Percentiles rank a stretch among this genome's conserved stretches.
These are phyloP conservation scores for Austroboletus festivus DNA, from an alignment of 768 basidiomycete genomes.

Conservation along the genomic window DNA sequence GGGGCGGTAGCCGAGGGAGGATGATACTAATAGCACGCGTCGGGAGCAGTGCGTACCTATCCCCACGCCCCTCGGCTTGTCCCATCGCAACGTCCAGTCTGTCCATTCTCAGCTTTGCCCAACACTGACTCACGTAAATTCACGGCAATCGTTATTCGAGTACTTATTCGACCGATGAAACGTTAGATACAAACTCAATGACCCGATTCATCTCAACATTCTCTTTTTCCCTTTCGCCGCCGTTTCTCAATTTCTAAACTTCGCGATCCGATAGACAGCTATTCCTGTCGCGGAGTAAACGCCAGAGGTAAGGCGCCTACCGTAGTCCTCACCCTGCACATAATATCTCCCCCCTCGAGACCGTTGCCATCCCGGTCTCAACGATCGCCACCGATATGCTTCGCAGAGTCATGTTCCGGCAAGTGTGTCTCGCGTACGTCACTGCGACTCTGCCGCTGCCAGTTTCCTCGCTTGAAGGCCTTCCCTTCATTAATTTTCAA, in stretches of 20 bases:
- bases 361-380: no score
- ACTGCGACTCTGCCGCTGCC: no score
- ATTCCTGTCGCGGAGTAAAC: no score
- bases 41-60: conserved; percentile 6
- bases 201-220: no score
- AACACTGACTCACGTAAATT: neutral
- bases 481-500: neutral
- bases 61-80: conserved; percentile 19
- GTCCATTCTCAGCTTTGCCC: neutral
- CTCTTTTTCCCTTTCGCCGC: no score
- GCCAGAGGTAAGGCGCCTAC: no score
- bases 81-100: conserved; percentile 10
- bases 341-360: neutral
- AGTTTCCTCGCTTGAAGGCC: neutral
- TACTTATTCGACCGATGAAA: neutral
- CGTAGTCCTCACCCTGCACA: neutral
- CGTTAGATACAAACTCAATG: no score
- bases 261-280: no score
- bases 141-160: neutral
- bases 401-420: no score
- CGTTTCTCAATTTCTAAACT: no score
- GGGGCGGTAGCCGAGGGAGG: neutral
- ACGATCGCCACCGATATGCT: no score
- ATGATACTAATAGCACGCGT: neutral
- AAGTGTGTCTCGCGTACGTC: no score